Conservation (phyloP, 768 basidiomycete genomes). For the Serendipita sp. region DNA sequence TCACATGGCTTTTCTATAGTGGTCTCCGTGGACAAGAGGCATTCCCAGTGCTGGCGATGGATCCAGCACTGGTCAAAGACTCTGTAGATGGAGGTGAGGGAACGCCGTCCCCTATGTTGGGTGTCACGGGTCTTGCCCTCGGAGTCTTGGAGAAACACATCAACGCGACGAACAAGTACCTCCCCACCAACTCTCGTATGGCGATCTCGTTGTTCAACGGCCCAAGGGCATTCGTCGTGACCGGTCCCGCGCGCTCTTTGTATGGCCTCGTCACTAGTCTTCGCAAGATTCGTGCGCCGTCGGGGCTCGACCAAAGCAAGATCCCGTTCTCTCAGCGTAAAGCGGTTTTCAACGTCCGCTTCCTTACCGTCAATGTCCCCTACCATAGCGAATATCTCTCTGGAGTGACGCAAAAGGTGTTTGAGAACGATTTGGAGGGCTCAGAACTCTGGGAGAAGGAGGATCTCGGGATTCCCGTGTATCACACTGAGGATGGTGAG, state of each 20-base stretch:
- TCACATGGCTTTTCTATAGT: conserved; percentile 86
- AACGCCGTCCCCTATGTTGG: conserved; percentile 82
- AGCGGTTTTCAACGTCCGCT: conserved; percentile 80
- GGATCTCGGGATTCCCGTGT: conserved; percentile 72
- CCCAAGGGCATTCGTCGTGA: conserved; percentile 78
- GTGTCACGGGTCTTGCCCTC: conserved; percentile 64
- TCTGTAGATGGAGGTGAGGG: conserved; percentile 88
- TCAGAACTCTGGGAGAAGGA: conserved; percentile 60
- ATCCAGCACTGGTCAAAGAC: conserved; percentile 76
- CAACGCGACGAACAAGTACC: conserved; percentile 71
- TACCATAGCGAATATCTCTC: conserved; percentile 83
- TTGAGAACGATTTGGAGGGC: conserved; percentile 55
- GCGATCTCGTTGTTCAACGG: conserved; percentile 87
- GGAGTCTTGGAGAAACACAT: conserved; percentile 70
- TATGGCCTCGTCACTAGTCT: conserved; percentile 86
- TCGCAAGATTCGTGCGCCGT: conserved; percentile 75
- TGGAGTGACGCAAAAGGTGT: conserved; percentile 57
- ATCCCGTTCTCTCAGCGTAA: conserved; percentile 87
- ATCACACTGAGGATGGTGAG: conserved; percentile 83
- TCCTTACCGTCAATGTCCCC: conserved; percentile 89
- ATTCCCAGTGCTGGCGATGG: conserved; percentile 82
- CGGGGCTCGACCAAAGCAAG: conserved; percentile 86
- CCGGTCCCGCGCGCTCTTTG: conserved; percentile 79
- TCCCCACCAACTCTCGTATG: conserved; percentile 62
- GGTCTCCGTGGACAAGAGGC: conserved; percentile 86